Evolutionary conservation across 2,329 filamentous ascomycete species (phyloP).

Genomic region (Chrysoporthe puriensis): DNA sequence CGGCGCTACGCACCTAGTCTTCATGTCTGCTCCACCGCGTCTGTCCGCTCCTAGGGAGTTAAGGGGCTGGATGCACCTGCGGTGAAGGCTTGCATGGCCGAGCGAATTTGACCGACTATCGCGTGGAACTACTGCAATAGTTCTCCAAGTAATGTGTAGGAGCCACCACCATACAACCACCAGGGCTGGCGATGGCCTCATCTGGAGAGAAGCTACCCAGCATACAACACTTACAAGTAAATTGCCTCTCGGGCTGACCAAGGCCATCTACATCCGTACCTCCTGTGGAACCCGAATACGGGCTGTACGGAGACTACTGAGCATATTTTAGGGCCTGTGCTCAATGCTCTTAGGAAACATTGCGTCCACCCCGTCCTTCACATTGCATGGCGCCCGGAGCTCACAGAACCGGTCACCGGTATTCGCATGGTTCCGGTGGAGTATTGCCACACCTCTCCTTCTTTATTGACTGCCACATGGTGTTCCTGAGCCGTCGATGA

Average conservation of each 20-base stretch:
- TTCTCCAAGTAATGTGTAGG: background rate
- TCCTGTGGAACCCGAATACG: background rate
- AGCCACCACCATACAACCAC: background rate
- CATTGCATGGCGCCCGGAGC: background rate
- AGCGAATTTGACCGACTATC: background rate
- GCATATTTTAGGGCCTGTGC: background rate
- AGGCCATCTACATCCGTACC: background rate
- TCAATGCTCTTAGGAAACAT: background rate
- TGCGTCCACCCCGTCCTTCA: background rate
- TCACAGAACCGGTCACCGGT: background rate
- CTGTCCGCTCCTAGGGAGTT: background rate
- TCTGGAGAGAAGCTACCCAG: background rate
- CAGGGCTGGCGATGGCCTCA: background rate
- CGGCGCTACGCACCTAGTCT: background rate
- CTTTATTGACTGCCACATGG: constrained; percentile 6
- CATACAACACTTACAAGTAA: background rate
- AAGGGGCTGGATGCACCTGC: background rate
- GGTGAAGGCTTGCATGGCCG: background rate
- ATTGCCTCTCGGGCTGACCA: background rate
- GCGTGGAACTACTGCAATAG: background rate
- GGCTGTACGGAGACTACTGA: background rate
- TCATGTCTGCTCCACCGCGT: constrained; percentile 3
- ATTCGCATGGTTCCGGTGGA: background rate
- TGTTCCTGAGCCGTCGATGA: background rate
- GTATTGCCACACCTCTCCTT: background rate